Conservation (phyloP, 2,329 filamentous ascomycete genomes). For the Penicillium thymicola region DNA sequence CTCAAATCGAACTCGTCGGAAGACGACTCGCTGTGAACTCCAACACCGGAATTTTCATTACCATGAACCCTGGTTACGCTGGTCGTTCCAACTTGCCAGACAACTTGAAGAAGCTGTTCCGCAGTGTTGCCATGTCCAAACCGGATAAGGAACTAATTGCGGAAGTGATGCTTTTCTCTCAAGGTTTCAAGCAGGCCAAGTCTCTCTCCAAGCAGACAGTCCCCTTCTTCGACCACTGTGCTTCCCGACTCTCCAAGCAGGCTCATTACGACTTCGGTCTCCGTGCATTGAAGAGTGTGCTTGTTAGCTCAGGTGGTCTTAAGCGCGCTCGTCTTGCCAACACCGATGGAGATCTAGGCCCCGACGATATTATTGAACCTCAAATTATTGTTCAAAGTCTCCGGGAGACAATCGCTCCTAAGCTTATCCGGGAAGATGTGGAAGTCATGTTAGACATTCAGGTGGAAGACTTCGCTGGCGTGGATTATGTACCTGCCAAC, state of each 20-base stretch:
- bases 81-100: slow-evolving; percentile 96
- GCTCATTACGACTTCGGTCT: slow-evolving; percentile 99
- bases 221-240: slow-evolving; percentile 94
- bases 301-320: slow-evolving; percentile 90
- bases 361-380: slow-evolving; percentile 77
- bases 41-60: slow-evolving; percentile 99
- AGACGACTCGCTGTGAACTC: slow-evolving; percentile 84
- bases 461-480: slow-evolving; percentile 80
- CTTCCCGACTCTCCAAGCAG: slow-evolving; percentile 80
- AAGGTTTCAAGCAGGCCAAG: slow-evolving; percentile 97
- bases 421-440: slow-evolving; percentile 89
- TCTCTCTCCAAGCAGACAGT: slow-evolving; percentile 90
- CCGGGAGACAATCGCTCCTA: slow-evolving; percentile 95
- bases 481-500: slow-evolving; percentile 88
- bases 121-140: slow-evolving; percentile 99
- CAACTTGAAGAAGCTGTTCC: slow-evolving; percentile 99
- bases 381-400: slow-evolving; percentile 99
- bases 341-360: slow-evolving; percentile 55
- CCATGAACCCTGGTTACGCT: slow-evolving; percentile 99
- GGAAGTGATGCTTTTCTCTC: slow-evolving; percentile 99
- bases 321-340: slow-evolving; percentile 76
- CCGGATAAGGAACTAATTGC: slow-evolving; percentile 99
- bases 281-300: slow-evolving; percentile 94
- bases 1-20: slow-evolving; percentile 91
- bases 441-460: slow-evolving; percentile 85